Conservation (phyloP, 305 asterid genomes). For the Solanum hybrid region DNA sequence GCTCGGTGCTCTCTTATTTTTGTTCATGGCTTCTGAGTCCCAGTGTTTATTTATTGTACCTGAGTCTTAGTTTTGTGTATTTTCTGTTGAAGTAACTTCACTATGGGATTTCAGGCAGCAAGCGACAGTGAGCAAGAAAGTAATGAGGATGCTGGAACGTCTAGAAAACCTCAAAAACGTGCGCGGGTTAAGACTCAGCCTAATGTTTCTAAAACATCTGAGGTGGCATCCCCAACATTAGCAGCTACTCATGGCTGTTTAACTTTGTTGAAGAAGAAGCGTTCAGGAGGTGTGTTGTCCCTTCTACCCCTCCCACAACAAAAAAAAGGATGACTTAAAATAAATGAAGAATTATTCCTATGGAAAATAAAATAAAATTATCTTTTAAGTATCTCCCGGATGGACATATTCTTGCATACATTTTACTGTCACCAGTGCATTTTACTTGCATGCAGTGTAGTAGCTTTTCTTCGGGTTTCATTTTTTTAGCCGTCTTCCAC, state of each 20-base stretch:
- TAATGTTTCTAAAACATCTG: conserved; percentile 40
- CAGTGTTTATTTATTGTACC: background rate
- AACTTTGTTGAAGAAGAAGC: conserved; percentile 64
- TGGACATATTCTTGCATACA: background rate
- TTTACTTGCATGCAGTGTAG: background rate
- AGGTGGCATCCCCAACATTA: conserved; percentile 29
- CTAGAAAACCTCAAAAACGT: conserved; percentile 67
- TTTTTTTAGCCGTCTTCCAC: background rate
- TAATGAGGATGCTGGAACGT: conserved; percentile 72
- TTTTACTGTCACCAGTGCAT: background rate
- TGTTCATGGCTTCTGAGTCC: background rate
- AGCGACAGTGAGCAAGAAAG: conserved; percentile 80
- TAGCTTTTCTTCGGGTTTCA: background rate
- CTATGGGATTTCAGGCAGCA: conserved; percentile 55
- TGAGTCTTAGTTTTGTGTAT: background rate
- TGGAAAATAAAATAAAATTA: background rate
- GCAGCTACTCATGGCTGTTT: conserved; percentile 43
- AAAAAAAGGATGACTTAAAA: background rate
- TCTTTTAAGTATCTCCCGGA: background rate
- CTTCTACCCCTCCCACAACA: background rate
- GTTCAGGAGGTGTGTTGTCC: conserved; percentile 62
- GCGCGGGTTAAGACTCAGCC: conserved; percentile 62
- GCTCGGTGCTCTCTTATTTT: background rate
- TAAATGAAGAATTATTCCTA: background rate
- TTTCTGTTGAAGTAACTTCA: background rate